phyloP scores from a whole-genome alignment of 257 asterid species.

The Rhazya stricta region DNA sequence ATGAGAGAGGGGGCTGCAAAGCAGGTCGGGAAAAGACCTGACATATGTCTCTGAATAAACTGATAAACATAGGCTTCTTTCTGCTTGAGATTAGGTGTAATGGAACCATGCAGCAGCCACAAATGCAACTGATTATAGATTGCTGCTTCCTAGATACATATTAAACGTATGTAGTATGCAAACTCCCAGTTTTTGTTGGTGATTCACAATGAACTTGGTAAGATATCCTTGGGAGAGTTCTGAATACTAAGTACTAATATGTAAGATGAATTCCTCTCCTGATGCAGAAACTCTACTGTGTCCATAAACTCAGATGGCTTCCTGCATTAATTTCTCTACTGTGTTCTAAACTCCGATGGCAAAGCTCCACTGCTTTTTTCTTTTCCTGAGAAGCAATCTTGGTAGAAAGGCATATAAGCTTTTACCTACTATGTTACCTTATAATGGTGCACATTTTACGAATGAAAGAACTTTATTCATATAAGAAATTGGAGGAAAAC shows the following conservation, averaged over 20 bases:
- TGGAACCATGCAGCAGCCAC: not conserved
- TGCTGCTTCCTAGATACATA: not conserved
- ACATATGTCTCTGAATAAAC: not conserved
- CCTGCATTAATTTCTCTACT: too few species aligned
- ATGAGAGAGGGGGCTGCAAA: slow-evolving; percentile 1
- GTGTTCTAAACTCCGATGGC: too few species aligned
- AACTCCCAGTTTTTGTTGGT: not conserved
- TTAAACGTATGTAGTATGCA: not conserved
- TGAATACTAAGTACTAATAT: too few species aligned
- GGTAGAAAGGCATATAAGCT: too few species aligned
- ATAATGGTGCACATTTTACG: too few species aligned
- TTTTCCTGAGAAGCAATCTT: too few species aligned
- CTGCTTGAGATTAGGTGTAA: not conserved
- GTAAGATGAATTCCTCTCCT: not conserved
- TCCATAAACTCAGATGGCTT: too few species aligned
- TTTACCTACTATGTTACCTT: too few species aligned
- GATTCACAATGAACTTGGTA: not conserved
- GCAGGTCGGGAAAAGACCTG: not conserved
- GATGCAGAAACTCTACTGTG: not conserved
- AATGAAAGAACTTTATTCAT: too few species aligned
- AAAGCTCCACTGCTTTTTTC: too few species aligned
- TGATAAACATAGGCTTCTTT: not conserved
- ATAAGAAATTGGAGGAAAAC: too few species aligned
- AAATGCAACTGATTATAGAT: not conserved
- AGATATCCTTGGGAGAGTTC: too few species aligned